Percentiles rank a stretch among this genome's conserved stretches.
Evolutionary conservation across 768 basidiomycete genomes (phyloP).

Genomic region (Dendrothele bispora): DNA sequence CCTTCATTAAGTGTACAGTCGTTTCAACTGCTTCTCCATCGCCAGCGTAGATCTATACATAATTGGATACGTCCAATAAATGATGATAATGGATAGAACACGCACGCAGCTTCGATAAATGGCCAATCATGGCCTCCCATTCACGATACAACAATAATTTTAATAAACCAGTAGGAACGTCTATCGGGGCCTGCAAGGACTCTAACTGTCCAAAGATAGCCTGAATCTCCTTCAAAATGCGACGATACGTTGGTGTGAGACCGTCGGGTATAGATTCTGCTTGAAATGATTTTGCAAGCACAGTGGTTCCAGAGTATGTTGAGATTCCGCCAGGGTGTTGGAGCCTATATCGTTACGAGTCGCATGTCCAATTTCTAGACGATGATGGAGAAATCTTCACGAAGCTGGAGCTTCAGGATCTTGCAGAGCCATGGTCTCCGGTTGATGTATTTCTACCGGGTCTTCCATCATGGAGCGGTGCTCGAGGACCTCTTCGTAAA

Average conservation of each 20-base stretch:
- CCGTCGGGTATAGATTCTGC: not conserved
- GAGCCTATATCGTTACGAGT: slow-evolving; percentile 7
- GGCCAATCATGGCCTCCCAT: slow-evolving; percentile 54
- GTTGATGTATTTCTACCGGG: slow-evolving; percentile 7
- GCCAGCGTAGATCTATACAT: slow-evolving; percentile 40
- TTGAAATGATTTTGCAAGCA: not conserved
- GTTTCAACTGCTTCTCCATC: slow-evolving; percentile 52
- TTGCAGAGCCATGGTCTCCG: slow-evolving; percentile 10
- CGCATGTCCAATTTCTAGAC: slow-evolving; percentile 23
- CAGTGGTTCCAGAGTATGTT: slow-evolving; percentile 1
- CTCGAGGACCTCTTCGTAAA: slow-evolving; percentile 47
- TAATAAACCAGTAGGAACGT: slow-evolving; percentile 43
- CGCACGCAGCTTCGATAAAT: slow-evolving; percentile 53
- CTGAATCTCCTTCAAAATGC: slow-evolving; percentile 4
- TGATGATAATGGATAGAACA: slow-evolving; percentile 2
- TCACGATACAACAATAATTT: slow-evolving; percentile 53
- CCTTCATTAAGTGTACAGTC: slow-evolving; percentile 57
- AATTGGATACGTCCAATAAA: not conserved
- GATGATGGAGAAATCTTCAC: slow-evolving; percentile 34
- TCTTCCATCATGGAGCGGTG: slow-evolving; percentile 15
- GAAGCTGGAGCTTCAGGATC: slow-evolving; percentile 20
- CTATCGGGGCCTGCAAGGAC: not conserved
- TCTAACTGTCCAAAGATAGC: slow-evolving; percentile 1
- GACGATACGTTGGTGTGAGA: not conserved
- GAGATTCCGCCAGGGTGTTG: slow-evolving; percentile 2